A percentile compares a stretch with the other conserved stretches of the same genome.
These are phyloP conservation scores for Parvularia atlantis DNA, from an alignment of 78 protist species.

Conservation along the genomic window DNA sequence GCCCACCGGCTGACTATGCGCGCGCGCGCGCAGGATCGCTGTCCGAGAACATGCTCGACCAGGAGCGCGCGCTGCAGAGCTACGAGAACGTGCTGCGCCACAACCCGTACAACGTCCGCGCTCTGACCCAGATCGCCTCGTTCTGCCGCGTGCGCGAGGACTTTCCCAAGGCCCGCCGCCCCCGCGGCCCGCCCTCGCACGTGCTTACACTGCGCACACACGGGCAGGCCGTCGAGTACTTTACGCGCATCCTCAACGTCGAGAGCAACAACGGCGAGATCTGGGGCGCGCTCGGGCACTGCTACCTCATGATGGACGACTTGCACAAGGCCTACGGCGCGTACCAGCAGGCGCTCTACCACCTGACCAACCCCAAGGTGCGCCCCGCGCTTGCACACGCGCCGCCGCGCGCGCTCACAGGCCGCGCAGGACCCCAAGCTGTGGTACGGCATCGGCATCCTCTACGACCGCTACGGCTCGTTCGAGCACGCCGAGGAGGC, in stretches of 20 bases:
- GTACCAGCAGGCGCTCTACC: slow-evolving; percentile 71
- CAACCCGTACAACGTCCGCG: slow-evolving; percentile 59
- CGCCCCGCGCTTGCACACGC: neutral
- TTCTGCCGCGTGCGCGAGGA: slow-evolving; percentile 42
- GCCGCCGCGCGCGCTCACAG: neutral
- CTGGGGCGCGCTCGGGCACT: slow-evolving; percentile 72
- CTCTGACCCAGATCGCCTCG: slow-evolving; percentile 54
- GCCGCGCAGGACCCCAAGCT: slow-evolving; percentile 52
- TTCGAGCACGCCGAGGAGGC: slow-evolving; percentile 82
- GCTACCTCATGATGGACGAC: slow-evolving; percentile 66
- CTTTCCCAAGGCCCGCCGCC: slow-evolving; percentile 36
- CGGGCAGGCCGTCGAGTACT: slow-evolving; percentile 27
- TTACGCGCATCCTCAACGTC: slow-evolving; percentile 28
- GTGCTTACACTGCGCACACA: neutral
- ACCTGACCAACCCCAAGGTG: slow-evolving; percentile 60
- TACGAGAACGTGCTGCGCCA: slow-evolving; percentile 54
- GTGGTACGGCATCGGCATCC: slow-evolving; percentile 80
- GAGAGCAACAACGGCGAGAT: slow-evolving; percentile 54
- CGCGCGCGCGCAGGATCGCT: slow-evolving; percentile 26
- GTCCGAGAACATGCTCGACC: slow-evolving; percentile 49
- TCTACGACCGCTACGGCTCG: slow-evolving; percentile 74
- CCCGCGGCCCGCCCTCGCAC: neutral
- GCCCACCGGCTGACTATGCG: slow-evolving; percentile 11
- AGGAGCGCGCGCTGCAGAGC: slow-evolving; percentile 46
- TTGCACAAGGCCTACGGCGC: slow-evolving; percentile 69